Evolutionary conservation across 1,284 basidiomycete genomes (phyloP).

Genomic region (Trichosporon sp.): DNA sequence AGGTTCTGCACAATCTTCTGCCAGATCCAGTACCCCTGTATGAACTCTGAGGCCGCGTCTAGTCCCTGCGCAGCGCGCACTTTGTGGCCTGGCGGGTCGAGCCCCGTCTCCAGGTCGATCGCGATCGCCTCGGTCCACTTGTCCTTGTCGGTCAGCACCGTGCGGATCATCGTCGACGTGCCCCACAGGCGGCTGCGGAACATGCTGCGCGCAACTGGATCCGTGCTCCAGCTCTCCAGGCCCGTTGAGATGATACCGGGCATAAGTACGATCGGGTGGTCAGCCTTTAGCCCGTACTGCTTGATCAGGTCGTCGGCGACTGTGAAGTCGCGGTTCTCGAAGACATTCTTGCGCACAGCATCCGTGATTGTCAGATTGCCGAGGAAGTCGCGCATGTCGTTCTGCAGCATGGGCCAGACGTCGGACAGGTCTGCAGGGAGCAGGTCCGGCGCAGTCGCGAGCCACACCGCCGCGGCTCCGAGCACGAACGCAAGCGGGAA

Average conservation of each 20-base stretch:
- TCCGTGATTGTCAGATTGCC: conserved; percentile 31
- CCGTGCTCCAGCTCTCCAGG: conserved; percentile 46
- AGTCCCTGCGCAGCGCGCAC: conserved; percentile 80
- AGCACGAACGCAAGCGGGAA: conserved; percentile 14
- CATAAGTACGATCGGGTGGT: conserved; percentile 71
- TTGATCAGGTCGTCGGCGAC: conserved; percentile 67
- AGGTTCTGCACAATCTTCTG: conserved; percentile 89
- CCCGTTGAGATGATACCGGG: conserved; percentile 57
- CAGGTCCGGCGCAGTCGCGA: conserved; percentile 13
- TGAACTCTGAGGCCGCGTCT: conserved; percentile 69
- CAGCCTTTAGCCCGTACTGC: conserved; percentile 59
- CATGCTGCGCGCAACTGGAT: conserved; percentile 34
- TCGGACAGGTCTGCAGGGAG: conserved; percentile 25
- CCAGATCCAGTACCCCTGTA: conserved; percentile 96
- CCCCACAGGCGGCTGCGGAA: conserved; percentile 55
- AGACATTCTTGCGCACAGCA: conserved; percentile 57
- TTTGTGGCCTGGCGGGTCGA: conserved; percentile 84
- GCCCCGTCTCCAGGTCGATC: conserved; percentile 83
- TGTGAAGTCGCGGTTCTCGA: conserved; percentile 72
- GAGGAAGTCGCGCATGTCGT: conserved; percentile 36
- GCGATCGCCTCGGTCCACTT: conserved; percentile 85
- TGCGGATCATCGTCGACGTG: conserved; percentile 52
- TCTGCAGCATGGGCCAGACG: conserved; percentile 33
- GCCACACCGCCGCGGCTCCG: conserved; percentile 20
- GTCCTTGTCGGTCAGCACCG: conserved; percentile 61